Base-by-base conservation (phyloP, 2,329 filamentous ascomycete species). In the Fulvia fulva region DNA sequence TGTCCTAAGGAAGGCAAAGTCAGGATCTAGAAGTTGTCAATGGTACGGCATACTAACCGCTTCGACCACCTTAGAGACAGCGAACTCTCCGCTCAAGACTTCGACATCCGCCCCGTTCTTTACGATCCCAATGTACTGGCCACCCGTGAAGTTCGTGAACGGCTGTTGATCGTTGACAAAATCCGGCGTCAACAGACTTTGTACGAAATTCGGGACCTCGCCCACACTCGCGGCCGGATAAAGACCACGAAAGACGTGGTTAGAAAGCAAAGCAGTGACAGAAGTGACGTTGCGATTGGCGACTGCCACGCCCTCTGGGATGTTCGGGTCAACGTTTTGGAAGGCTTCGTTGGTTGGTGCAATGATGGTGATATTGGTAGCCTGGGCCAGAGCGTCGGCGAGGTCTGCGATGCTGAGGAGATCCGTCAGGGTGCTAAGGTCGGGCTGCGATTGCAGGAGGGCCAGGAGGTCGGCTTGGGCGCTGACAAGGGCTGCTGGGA, bases 261-360 rank as follows among this genome's bases (percentile, higher is more conserved):
- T 59, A 12, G 32, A n/a, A 11, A 59, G 43, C 1, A 59, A 22
- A 3, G 53, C 57, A 9, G 16, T 25, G 22, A 59, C 54, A 19
- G 53, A 44, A 2, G 53, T 49, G 9, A 56, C 46, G 41, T 58
- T 54, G 16, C 56, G 51, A 11, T 59, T 45, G 19, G 23, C 9
- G 8, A 56, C 52, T 1, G 53, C 57, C 30, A 22, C 28, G 14
- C 45, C 47, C 37, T 59, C 53, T 30, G 61, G 56, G 25, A 58
- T 46, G 23, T 55, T 32, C 19, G 34, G 51, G 22, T 50, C 22
- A 32, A 87, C 80, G 14, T 74, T 71, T 30, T 78, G 74, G 73
- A 87, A 83, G 11, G 84, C 84, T 1, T 75, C 74, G 68, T 87
- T 83, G 66, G 75, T 79, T 1, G 86, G 85, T 1, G 80, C 83